Base-by-base conservation (phyloP, 306 rosid genomes). In the Corylus avellana region DNA sequence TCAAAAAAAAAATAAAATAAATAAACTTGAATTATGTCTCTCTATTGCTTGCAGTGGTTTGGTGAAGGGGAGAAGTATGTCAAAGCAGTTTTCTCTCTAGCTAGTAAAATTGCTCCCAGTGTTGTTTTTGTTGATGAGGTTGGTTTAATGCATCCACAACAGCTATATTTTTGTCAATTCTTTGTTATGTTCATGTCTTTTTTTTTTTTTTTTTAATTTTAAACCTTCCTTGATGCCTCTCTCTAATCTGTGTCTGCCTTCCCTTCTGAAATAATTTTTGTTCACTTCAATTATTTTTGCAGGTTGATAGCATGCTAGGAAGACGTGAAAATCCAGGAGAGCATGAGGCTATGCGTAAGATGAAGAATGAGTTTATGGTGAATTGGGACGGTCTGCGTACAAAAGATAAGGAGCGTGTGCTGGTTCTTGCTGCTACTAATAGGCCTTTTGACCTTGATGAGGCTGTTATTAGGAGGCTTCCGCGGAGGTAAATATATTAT, bases 331-430 rank as follows among this genome's bases (percentile, higher is more conserved):
- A 87, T 70, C 95, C 97, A 25, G 90, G 97, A 83, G 98, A 94
- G 82, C 98, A 92, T 57, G 98, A 92, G 85, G 94, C 94, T 79
- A 92, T 94, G 98, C 95, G 97, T 61, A 94, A 92, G 89, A 92
- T 94, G 97, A 94, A 94, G 87, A 94, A 94, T 69, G 98, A 94
- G 87, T 94, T 94, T 83, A 94, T 94, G 98, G 95, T 92, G 37
- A 94, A 94, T 80, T 94, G 98, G 98, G 98, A 94, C 84, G 98
- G 98, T 77, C 82, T 94, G 76, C 97, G 97, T 49, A 94, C 98
- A 32, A 92, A 94, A 86, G 98, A 94, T 68, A 92, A 83, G 80
- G 98, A 94, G 72, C 95, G 98, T 35, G 91, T 94, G 62, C 91
- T 94, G 56, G 98, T 94, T 84, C 98, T 94, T 77, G 98, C 92